phyloP scores from a whole-genome alignment of 1,284 basidiomycete species.

The Microbotryomycetes sp. region DNA sequence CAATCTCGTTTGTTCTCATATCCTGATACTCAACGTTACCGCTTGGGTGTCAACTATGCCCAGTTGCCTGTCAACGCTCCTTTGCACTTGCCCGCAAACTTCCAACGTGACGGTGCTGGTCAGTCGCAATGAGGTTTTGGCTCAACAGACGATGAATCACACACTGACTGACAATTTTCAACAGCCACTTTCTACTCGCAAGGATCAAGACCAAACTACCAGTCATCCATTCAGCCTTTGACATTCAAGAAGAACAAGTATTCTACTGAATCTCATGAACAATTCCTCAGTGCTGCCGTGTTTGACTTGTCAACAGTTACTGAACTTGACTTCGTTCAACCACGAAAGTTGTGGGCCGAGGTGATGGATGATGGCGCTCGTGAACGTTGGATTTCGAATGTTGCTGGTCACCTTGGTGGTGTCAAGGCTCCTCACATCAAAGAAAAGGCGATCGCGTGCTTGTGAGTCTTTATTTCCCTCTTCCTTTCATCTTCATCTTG shows the following conservation, averaged over 20 bases:
- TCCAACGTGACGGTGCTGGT: slow-evolving; percentile 55
- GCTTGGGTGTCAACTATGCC: slow-evolving; percentile 74
- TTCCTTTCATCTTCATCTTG: background rate
- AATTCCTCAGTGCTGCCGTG: slow-evolving; percentile 64
- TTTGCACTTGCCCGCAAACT: slow-evolving; percentile 54
- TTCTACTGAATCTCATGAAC: slow-evolving; percentile 55
- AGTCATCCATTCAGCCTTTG: slow-evolving; percentile 65
- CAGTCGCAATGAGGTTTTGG: too few relatives aligned
- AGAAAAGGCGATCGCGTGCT: slow-evolving; percentile 52
- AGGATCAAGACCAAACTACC: slow-evolving; percentile 77
- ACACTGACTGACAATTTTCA: too few relatives aligned
- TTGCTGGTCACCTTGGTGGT: slow-evolving; percentile 63
- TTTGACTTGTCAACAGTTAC: slow-evolving; percentile 69
- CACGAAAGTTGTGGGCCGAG: slow-evolving; percentile 67
- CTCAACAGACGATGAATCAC: too few relatives aligned
- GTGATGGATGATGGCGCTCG: slow-evolving; percentile 66
- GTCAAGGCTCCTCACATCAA: slow-evolving; percentile 62
- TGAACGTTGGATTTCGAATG: slow-evolving; percentile 65
- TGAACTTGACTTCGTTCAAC: slow-evolving; percentile 87
- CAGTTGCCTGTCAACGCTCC: slow-evolving; percentile 79
- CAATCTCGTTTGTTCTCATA: slow-evolving; percentile 92
- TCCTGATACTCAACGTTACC: slow-evolving; percentile 84
- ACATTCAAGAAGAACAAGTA: slow-evolving; percentile 49
- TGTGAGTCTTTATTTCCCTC: slow-evolving; percentile 7
- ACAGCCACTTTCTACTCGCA: slow-evolving; percentile 61